A percentile compares a stretch with the other conserved stretches of the same genome.
These are phyloP conservation scores for Suillus hirtellus DNA, from an alignment of 768 basidiomycete genomes.

Conservation along the genomic window DNA sequence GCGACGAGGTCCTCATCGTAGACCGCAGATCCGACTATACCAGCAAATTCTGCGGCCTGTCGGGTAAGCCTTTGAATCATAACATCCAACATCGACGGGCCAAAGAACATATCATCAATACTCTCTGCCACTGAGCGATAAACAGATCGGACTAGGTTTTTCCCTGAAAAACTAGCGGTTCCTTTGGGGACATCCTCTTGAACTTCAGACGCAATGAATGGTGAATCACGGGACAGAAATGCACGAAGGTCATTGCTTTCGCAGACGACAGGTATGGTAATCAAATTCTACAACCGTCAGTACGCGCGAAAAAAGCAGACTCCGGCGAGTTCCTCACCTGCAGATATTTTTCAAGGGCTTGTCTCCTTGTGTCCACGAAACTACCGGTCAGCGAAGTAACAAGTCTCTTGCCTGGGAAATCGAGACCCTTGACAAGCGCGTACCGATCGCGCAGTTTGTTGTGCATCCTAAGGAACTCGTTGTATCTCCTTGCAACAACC, in stretches of 20 bases:
- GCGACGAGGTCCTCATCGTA: slow-evolving; percentile 85
- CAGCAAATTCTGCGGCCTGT: slow-evolving; percentile 88
- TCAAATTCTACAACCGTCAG: slow-evolving; percentile 53
- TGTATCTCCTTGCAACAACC: slow-evolving; percentile 92
- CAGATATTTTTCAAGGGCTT: slow-evolving; percentile 84
- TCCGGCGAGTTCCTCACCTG: slow-evolving; percentile 51
- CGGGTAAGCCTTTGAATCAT: slow-evolving; percentile 88
- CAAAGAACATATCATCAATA: slow-evolving; percentile 97
- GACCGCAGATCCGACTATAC: slow-evolving; percentile 74
- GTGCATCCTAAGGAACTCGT: slow-evolving; percentile 91
- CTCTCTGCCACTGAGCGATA: slow-evolving; percentile 92
- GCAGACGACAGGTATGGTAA: slow-evolving; percentile 73
- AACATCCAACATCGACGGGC: slow-evolving; percentile 93
- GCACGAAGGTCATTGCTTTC: slow-evolving; percentile 79
- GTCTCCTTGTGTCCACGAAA: slow-evolving; percentile 80
- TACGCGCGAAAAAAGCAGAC: slow-evolving; percentile 8
- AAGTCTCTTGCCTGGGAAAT: slow-evolving; percentile 93
- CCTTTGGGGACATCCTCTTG: slow-evolving; percentile 42
- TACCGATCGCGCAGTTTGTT: slow-evolving; percentile 81
- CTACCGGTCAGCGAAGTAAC: slow-evolving; percentile 85
- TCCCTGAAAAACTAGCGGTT: slow-evolving; percentile 57
- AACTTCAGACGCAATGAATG: slow-evolving; percentile 64
- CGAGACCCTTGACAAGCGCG: slow-evolving; percentile 62
- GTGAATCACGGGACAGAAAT: slow-evolving; percentile 88
- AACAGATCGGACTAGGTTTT: slow-evolving; percentile 79